Base-by-base conservation (phyloP, 805 yeast genomes). In the Saturnispora hagleri region DNA sequence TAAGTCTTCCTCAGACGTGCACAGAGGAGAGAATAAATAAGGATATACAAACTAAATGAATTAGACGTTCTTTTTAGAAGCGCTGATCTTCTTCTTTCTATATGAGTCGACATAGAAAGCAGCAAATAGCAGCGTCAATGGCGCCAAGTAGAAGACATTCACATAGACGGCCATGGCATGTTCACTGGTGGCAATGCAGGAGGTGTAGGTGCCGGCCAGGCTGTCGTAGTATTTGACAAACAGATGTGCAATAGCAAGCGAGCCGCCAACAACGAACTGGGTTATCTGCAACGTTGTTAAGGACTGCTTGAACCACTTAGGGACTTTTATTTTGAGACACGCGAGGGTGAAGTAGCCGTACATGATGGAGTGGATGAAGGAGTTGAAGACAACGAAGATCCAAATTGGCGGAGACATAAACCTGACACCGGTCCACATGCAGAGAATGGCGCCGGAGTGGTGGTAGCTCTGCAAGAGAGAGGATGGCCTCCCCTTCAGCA, bases 361-460 rank as follows among this genome's bases (percentile, higher is more conserved):
- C 89, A 84, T 84, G 63, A 84, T 73, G 26, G 85, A 71, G 70
- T 84, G 89, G 62, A 84, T 83, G 63, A 84, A 78, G n/a, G 88
- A 82, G 72, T 84, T 84, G 77, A 84, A 84, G 26, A 80, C 86
- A 44, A 83, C 88, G 67, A 84, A 84, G 60, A 84, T 80, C 89
- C 89, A 84, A 63, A 84, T 84, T 35, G 89, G 89, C 5, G 89
- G 86, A 13, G 86, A 76, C 48, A 76, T 77, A 66, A 70, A 84
- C 52, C 89, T 70, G 51, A 81, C 77, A 2, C 89, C 89, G 7
- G 86, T 77, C 89, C 89, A 84, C 89, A 84, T 84, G 54, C 86
- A 82, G 67, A 84, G 69, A 81, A 84, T 84, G 47, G 89, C 89
- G 26, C 89, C 89, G 5, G 89, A 77, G 64, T 84, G 89, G 63